Conservation (phyloP, 2,329 filamentous ascomycete genomes). For the Fusarium sp. region DNA sequence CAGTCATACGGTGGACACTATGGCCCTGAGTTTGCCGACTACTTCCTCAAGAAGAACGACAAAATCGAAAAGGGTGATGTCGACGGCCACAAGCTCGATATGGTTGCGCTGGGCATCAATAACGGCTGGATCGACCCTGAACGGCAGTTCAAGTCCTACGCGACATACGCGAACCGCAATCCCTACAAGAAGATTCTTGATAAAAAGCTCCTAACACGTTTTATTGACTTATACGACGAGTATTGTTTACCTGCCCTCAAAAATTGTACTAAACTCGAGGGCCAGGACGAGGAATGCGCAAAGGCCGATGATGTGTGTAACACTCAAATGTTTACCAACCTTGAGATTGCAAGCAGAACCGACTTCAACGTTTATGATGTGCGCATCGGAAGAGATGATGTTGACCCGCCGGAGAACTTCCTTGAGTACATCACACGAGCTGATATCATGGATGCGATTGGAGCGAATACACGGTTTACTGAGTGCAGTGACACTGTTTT, state of each 20-base stretch:
- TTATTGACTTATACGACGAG: constrained; percentile 50
- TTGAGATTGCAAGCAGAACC: constrained; percentile 42
- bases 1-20: constrained; percentile 71
- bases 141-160: constrained; percentile 53
- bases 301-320: constrained; percentile 48
- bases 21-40: constrained; percentile 67
- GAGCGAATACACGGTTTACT: constrained; percentile 44
- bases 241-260: constrained; percentile 43
- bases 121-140: constrained; percentile 68
- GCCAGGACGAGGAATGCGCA: constrained; percentile 48
- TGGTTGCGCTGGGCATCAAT: constrained; percentile 68
- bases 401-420: constrained; percentile 45
- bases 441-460: constrained; percentile 46
- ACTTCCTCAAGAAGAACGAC: constrained; percentile 70
- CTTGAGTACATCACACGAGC: constrained; percentile 43
- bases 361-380: constrained; percentile 64
- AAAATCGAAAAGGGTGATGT: constrained; percentile 60
- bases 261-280: constrained; percentile 43
- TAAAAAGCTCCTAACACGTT: constrained; percentile 33
- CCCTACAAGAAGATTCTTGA: constrained; percentile 51
- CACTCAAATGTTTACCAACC: constrained; percentile 47
- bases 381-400: constrained; percentile 49
- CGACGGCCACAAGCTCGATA: constrained; percentile 58
- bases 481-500: constrained; percentile 47
- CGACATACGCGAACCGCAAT: constrained; percentile 53